Percentiles rank a stretch among this genome's conserved stretches.
Conservation (phyloP, 2,329 filamentous ascomycete genomes). For the Fusarium subglutinans region DNA sequence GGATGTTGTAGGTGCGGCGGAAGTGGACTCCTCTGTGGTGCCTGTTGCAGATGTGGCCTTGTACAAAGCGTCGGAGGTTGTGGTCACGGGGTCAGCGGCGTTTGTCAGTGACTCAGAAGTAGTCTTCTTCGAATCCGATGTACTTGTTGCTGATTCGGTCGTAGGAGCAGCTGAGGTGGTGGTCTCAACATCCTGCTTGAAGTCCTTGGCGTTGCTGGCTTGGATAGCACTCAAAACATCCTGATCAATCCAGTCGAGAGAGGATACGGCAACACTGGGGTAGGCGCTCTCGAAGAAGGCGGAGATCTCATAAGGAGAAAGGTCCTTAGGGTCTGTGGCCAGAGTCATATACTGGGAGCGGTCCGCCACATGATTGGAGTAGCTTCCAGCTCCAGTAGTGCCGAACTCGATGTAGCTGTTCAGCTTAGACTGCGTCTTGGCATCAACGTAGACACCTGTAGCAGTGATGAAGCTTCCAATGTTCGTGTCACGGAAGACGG, state of each 20-base stretch:
- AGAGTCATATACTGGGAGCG: conserved; percentile 48
- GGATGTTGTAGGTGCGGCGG: background rate
- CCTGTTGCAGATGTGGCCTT: background rate
- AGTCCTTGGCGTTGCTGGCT: conserved; percentile 32
- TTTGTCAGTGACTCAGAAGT: background rate
- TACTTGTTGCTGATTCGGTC: background rate
- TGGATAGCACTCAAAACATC: conserved; percentile 28
- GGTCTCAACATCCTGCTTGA: background rate
- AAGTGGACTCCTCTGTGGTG: background rate
- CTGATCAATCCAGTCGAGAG: conserved; percentile 34
- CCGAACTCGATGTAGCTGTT: conserved; percentile 54
- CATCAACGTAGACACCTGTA: conserved; percentile 45
- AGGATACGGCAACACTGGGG: conserved; percentile 16
- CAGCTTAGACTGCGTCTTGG: conserved; percentile 44
- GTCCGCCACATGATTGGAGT: conserved; percentile 47
- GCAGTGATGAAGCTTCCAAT: conserved; percentile 51
- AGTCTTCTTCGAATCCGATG: background rate
- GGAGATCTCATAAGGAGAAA: conserved; percentile 41
- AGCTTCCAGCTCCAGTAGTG: conserved; percentile 53
- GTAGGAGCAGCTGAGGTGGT: background rate
- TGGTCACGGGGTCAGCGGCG: background rate
- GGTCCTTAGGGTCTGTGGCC: conserved; percentile 45
- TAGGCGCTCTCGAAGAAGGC: conserved; percentile 19
- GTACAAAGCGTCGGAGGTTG: background rate
- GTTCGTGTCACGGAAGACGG: conserved; percentile 51